phyloP scores from a whole-genome alignment of 495 filamentous ascomycete genomes.

The Neurospora sp. region DNA sequence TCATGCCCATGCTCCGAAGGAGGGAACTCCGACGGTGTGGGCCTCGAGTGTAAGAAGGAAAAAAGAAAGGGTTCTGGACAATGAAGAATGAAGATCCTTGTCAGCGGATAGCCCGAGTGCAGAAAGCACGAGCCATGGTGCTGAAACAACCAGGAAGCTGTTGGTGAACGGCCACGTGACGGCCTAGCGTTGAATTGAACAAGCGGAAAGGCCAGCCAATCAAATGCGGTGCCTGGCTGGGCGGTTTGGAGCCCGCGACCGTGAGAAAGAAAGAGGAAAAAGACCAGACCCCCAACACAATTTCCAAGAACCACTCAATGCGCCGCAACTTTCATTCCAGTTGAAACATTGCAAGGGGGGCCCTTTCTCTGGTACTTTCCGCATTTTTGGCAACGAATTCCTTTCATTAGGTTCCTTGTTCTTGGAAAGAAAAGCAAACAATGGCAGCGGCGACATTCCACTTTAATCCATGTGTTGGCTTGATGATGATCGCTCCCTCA shows the following conservation, averaged over 20 bases:
- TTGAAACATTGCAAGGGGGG: background rate
- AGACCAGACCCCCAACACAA: constrained; percentile 6
- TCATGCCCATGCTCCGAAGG: no score
- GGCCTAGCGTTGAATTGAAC: background rate
- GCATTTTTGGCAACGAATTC: background rate
- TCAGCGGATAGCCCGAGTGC: background rate
- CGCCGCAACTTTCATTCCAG: background rate
- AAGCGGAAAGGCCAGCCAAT: background rate
- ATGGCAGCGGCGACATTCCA: background rate
- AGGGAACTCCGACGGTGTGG: background rate
- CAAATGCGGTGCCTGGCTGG: background rate
- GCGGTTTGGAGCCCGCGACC: background rate
- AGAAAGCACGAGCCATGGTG: background rate
- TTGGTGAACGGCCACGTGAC: no score
- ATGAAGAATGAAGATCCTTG: background rate
- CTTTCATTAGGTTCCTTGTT: background rate
- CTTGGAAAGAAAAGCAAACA: background rate
- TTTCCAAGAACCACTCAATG: background rate
- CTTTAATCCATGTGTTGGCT: background rate
- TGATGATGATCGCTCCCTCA: background rate
- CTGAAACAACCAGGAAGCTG: background rate
- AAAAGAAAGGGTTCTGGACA: background rate
- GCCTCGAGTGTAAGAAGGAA: background rate
- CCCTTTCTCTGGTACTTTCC: background rate
- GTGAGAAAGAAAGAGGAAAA: background rate